These are phyloP conservation scores for Arthrobotrys megalospora DNA, from an alignment of 2,329 filamentous ascomycete species.

Conservation along the genomic window DNA sequence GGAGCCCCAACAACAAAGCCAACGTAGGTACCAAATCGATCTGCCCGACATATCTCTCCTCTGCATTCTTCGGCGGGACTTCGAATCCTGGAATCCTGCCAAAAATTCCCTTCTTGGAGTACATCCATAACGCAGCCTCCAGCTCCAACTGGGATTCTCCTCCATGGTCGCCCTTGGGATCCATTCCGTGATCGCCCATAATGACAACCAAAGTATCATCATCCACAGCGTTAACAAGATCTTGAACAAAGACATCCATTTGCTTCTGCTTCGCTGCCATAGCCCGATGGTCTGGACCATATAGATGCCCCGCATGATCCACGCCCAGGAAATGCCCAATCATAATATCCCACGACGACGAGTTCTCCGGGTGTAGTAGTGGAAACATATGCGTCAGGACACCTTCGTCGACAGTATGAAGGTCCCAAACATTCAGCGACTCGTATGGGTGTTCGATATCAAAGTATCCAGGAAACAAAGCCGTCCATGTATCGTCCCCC, in stretches of 20 bases:
- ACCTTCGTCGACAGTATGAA: constrained; percentile 96
- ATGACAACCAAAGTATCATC: constrained; percentile 90
- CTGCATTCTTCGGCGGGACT: constrained; percentile 74
- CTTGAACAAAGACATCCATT: constrained; percentile 85
- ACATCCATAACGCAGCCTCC: constrained; percentile 97
- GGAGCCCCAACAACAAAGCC: constrained; percentile 87
- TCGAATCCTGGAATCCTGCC: constrained; percentile 74
- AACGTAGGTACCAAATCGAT: constrained; percentile 97
- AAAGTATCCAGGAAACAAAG: constrained; percentile 94
- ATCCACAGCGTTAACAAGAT: constrained; percentile 80
- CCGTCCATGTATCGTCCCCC: constrained; percentile 98
- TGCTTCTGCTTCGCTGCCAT: constrained; percentile 92
- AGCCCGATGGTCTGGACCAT: constrained; percentile 90
- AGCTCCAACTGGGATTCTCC: constrained; percentile 97
- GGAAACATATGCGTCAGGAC: constrained; percentile 93
- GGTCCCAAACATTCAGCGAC: constrained; percentile 98
- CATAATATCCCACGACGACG: constrained; percentile 88
- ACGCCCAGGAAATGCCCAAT: constrained; percentile 95
- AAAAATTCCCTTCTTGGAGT: constrained; percentile 88
- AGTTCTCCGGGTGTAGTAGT: constrained; percentile 77
- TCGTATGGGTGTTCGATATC: constrained; percentile 91
- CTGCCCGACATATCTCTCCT: constrained; percentile 81
- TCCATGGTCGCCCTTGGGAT: constrained; percentile 96
- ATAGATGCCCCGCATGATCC: constrained; percentile 96
- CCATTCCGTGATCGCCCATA: constrained; percentile 99